Evolutionary conservation across 345 rosid species (phyloP).

Genomic region (Angophora floribunda): DNA sequence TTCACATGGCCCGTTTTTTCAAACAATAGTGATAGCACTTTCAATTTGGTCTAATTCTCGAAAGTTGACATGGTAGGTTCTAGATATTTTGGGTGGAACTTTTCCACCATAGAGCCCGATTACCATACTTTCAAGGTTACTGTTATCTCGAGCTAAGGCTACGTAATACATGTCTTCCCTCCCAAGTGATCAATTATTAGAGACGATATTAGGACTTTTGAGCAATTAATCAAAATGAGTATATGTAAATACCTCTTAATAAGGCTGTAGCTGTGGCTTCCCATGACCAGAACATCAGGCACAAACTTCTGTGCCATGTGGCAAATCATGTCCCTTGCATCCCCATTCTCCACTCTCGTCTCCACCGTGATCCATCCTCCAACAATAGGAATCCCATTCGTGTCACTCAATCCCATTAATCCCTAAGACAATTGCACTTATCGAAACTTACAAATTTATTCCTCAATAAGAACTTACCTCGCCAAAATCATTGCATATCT

Average conservation of each 20-base stretch:
- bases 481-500: slow-evolving; percentile 16
- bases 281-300: slow-evolving; percentile 45
- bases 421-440: no score
- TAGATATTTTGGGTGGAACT: no score
- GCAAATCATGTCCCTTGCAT: slow-evolving; percentile 51
- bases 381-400: no score
- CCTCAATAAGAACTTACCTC: slow-evolving; percentile 12
- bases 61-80: no score
- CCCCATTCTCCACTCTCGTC: slow-evolving; percentile 29
- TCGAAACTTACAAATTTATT: neutral
- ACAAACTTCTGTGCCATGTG: slow-evolving; percentile 24
- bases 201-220: no score
- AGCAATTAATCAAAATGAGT: neutral
- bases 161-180: neutral
- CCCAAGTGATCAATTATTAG: no score
- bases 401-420: no score
- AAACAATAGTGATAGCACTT: neutral
- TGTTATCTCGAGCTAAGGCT: neutral
- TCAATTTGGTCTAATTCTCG: neutral
- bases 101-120: no score
- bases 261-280: slow-evolving; percentile 48
- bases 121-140: neutral
- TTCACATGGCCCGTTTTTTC: neutral
- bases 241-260: slow-evolving; percentile 26
- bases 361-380: slow-evolving; percentile 23